Conservation (phyloP, 2,329 filamentous ascomycete genomes). For the Sporothrix globosa region DNA sequence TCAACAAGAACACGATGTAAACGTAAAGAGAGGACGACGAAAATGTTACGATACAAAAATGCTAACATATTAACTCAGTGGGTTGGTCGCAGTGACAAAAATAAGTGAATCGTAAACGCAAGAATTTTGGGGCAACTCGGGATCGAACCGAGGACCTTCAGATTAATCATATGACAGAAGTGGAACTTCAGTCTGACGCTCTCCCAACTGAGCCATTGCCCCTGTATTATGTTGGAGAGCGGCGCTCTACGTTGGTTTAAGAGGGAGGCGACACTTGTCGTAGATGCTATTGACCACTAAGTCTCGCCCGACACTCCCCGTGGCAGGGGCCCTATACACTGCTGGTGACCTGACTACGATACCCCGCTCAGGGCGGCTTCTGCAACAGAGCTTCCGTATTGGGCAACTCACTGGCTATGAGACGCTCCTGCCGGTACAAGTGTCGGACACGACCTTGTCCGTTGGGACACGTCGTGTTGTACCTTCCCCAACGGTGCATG, state of each 20-base stretch:
- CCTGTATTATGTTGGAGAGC: not conserved
- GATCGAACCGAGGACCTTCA: slow-evolving; percentile 34
- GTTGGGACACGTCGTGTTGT: not conserved
- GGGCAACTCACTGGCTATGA: not conserved
- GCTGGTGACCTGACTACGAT: not conserved
- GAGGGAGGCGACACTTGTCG: not conserved
- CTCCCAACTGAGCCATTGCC: slow-evolving; percentile 34
- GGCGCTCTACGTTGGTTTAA: not conserved
- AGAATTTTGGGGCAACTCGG: slow-evolving; percentile 32
- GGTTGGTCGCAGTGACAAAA: not conserved
- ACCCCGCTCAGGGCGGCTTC: not conserved
- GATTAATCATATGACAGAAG: slow-evolving; percentile 21
- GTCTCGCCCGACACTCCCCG: slow-evolving; percentile 4
- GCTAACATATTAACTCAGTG: too few relatives aligned
- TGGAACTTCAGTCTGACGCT: slow-evolving; percentile 32
- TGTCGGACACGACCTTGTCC: slow-evolving; percentile 10
- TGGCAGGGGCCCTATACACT: not conserved
- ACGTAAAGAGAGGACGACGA: too few relatives aligned
- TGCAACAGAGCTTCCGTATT: not conserved
- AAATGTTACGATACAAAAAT: too few relatives aligned
- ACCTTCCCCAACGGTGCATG: not conserved
- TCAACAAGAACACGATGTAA: too few relatives aligned
- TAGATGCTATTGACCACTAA: not conserved
- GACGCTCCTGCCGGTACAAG: slow-evolving; percentile 8
- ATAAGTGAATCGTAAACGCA: not conserved